Base-by-base conservation (phyloP, 2,329 filamentous ascomycete species). In the Endoconidiophora polonica region DNA sequence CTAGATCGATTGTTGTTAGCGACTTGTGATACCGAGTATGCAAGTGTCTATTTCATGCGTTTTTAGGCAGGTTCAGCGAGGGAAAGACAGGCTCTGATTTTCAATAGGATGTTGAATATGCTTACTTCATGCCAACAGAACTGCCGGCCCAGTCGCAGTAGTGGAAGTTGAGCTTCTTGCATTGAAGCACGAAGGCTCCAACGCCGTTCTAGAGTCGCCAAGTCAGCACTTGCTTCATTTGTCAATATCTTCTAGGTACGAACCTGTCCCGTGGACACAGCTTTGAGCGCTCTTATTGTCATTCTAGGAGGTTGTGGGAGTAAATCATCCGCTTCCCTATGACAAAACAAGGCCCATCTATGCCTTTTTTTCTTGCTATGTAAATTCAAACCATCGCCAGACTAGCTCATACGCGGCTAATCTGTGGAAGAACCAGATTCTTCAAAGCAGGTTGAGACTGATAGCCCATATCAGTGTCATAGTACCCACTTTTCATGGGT, bases 71-170 rank as follows among this genome's bases (percentile, higher is more conserved):
- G 10, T 20, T 18, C 16, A 7, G 40, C 24, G 23, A 16, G 26
- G 36, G 23, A 43, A 36, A 12, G 5, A 4, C 5, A 22, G 5
- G 10, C 26, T 29, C 26, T 29, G 26, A 6, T 29, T 29, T 29
- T 29, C 26, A 29, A 29, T 29, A 18, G 18, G 18, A 33, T 12
- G 4, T 18, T 24, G 36, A n/a, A 18, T 20, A 14, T 14, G 57
- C 74, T 56, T 72, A 91, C 85, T 94, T 91, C 87, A 96, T 95
- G 62, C 91, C 91, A 61, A 71, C 79, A 37, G 90, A 96, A 65
- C 86, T 94, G 55, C 88, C 91, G 52, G 84, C 86, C 77, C 83
- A 88, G 73, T 96, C 87, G 72, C 91, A 96, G 71, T 94, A 98
- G 70, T 94, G 85, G 62, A 98, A 86, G 65, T 94, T 86, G 65